Evolutionary conservation across 2,329 filamentous ascomycete species (phyloP), one percentile per base, ranked within the genome.

Genomic region (Colletotrichum ledebouriae): DNA sequence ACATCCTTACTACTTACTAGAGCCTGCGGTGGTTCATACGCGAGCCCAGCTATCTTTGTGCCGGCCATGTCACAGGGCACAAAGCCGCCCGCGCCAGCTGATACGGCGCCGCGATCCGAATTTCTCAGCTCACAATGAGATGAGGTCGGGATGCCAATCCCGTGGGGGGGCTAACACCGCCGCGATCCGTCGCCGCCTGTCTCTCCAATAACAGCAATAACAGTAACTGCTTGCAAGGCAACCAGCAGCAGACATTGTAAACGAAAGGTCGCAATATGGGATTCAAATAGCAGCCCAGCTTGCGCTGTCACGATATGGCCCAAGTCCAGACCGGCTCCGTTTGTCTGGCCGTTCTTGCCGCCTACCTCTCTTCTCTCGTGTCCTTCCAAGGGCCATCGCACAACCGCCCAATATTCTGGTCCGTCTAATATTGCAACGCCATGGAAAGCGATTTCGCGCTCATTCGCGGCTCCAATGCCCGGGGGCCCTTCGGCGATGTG

Each of bases 71-170:
- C 55, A 60, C 65, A 60, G 41, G 11, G 46, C 47, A 33, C 61
- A 44, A 59, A 41, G 47, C 65, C 46, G 55, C 37, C 17, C 37
- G 47, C 37, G 47, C 41, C 17, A 49, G 65, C 65, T 68, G 61
- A 56, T 55, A 50, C 65, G 49, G 55, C 61, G 42, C 34, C 61
- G 22, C 61, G 61, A 59, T 65, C 55, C 61, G 61, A 65, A 39
- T 10, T 55, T 15, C 60, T 68, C 60, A 65, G 65, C 65, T 68
- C 65, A 59, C 22, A 13, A 42, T 49, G 65, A 55, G 61, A 59
- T 55, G 60, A 59, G 60, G 52, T 64, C 60, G 46, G 50, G 20
- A 50, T 34, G 49, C n/a, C 33, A 50, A 63, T 17, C 41, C 53
- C 41, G 58, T 34, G 59, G 58, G 42, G 60, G 53, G 29, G 52